Conservation (phyloP, 345 rosid species). For the Populus nigra region DNA sequence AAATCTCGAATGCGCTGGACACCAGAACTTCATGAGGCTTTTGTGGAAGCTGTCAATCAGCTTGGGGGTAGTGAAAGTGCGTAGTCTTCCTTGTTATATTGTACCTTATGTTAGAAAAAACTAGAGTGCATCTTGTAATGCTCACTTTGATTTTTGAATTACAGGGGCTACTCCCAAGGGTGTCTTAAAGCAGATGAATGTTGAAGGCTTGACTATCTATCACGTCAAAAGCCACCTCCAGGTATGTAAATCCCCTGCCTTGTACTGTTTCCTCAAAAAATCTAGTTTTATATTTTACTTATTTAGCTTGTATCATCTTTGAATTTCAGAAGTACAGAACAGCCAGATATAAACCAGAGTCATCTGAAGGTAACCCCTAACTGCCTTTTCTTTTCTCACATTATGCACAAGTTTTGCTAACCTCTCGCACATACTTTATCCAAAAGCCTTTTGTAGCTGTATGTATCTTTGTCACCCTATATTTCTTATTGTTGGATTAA, state of each 20-base stretch:
- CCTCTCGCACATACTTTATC: background rate
- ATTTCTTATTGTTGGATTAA: background rate
- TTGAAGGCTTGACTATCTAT: slow-evolving; percentile 77
- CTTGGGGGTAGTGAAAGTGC: slow-evolving; percentile 89
- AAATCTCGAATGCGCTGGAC: slow-evolving; percentile 96
- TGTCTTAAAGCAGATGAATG: slow-evolving; percentile 76
- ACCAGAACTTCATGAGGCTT: slow-evolving; percentile 89
- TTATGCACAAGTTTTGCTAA: background rate
- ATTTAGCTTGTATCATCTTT: slow-evolving; percentile 13
- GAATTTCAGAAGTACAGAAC: slow-evolving; percentile 85
- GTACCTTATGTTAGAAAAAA: slow-evolving; percentile 4
- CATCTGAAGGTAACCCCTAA: slow-evolving; percentile 50
- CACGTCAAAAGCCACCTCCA: slow-evolving; percentile 98
- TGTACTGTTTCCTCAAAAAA: slow-evolving; percentile 6
- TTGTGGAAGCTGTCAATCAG: slow-evolving; percentile 82
- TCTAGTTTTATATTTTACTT: slow-evolving; percentile 2
- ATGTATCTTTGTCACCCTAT: background rate
- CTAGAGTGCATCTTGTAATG: slow-evolving; percentile 1
- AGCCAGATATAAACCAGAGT: slow-evolving; percentile 80
- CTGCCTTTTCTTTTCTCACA: slow-evolving; percentile 8
- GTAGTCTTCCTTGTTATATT: slow-evolving; percentile 26
- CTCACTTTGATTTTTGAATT: slow-evolving; percentile 22
- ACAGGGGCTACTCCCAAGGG: slow-evolving; percentile 97
- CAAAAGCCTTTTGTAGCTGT: background rate
- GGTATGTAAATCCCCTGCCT: slow-evolving; percentile 33